These are phyloP conservation scores for Apocynum venetum DNA, from an alignment of 257 asterid genomes.

Conservation along the genomic window DNA sequence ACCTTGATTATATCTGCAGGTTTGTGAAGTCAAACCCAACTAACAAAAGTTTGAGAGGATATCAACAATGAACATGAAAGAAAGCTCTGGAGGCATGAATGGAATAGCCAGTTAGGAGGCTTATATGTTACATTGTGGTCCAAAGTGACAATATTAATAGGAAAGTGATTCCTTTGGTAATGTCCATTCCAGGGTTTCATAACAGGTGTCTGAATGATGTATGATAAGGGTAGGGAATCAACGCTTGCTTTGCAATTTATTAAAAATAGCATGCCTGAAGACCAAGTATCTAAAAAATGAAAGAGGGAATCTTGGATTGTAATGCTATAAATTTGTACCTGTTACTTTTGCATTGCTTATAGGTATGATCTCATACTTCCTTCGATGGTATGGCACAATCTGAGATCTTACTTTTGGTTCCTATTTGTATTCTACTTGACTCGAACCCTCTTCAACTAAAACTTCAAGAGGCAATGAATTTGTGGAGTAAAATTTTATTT, in stretches of 20 bases:
- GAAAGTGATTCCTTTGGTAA: neutral
- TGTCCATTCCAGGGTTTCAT: neutral
- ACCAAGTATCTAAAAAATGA: neutral
- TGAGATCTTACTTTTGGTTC: neutral
- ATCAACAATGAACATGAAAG: neutral
- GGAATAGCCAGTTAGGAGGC: neutral
- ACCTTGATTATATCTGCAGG: neutral
- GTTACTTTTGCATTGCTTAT: neutral
- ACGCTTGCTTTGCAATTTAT: too few relatives aligned
- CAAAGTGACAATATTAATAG: neutral
- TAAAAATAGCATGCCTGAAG: neutral
- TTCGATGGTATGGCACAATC: neutral
- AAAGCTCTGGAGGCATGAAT: neutral
- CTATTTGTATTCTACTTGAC: neutral
- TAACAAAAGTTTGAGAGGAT: neutral
- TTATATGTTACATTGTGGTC: neutral
- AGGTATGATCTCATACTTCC: neutral
- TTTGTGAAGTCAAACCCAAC: neutral
- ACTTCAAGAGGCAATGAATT: neutral
- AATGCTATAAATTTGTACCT: neutral
- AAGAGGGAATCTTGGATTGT: neutral
- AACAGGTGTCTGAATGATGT: neutral
- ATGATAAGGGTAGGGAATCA: neutral
- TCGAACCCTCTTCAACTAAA: neutral
- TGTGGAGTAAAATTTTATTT: neutral